Evolutionary conservation across 805 yeast species (phyloP), one percentile per base, ranked within the genome.

Genomic region (Cephaloascus fragrans): DNA sequence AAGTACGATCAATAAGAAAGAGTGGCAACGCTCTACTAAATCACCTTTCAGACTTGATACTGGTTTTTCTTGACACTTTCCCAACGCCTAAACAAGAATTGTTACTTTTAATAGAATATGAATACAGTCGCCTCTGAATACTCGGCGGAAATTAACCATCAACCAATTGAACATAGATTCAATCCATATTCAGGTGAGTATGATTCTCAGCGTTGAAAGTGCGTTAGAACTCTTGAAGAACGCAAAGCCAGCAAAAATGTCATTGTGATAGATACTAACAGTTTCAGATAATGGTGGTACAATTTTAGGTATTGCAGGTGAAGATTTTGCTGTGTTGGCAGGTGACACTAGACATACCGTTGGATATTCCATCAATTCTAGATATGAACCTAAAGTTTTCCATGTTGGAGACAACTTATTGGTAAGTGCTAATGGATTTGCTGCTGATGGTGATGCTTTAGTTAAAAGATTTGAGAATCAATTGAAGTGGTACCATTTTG

Each of bases 341-440:
- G 97, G 97, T 35, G 98, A 93, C 60, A 93, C 98, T n/a, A 82
- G 98, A 69, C 94, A 84, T 54, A 86, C 95, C 4, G 80, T 83
- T 16, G 98, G 97, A 18, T 93, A 88, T 64, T 80, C 85, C 45
- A 93, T 93, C 59, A 88, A 93, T 59, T 80, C 97, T 8, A 79
- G 98, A 55, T 80, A 83, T 59, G 93, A 86, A 59, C 93, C 95
- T 34, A 89, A 87, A 60, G 84, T 93, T 40, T 82, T 85, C 52
- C 76, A 81, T 48, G 83, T 86, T 42, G 97, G 97, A 37, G 97
- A 90, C 59, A 73, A 83, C 55, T 70, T 93, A 39, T 73, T 84
- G 47, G 74, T 93, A 65, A 79, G 94, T 2, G 96, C 97, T 45
- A 90, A 88, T 63, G 98, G 98, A 16, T 93, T 88, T 68, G 81